These are phyloP conservation scores for Crithidia fasciculata DNA, from an alignment of 208 protist species.

Conservation along the genomic window DNA sequence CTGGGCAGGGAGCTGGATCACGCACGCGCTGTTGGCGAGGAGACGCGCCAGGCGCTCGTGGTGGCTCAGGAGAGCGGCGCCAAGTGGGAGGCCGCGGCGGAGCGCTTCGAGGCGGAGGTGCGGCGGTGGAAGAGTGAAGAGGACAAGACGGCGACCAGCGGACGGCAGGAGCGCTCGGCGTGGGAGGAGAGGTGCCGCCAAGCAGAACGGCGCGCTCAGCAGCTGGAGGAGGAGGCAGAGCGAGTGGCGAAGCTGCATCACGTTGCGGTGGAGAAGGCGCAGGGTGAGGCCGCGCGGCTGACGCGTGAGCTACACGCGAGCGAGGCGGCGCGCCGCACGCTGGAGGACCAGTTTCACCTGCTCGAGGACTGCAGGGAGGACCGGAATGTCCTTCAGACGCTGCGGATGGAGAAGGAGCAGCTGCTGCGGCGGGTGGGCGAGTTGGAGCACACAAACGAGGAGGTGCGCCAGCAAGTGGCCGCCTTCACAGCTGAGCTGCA, in stretches of 20 bases:
- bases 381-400: slow-evolving; percentile 37
- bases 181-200: slow-evolving; percentile 49
- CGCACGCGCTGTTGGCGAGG: slow-evolving; percentile 16
- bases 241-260: slow-evolving; percentile 23
- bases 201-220: slow-evolving; percentile 43
- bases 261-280: slow-evolving; percentile 49
- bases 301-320: slow-evolving; percentile 89
- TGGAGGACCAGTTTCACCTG: slow-evolving; percentile 80
- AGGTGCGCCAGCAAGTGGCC: slow-evolving; percentile 79
- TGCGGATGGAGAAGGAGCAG: slow-evolving; percentile 73
- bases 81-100: slow-evolving; percentile 38
- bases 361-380: slow-evolving; percentile 55
- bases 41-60: slow-evolving; percentile 13
- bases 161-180: slow-evolving; percentile 33
- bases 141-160: slow-evolving; percentile 34
- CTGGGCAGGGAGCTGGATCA: slow-evolving; percentile 26
- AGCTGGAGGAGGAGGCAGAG: slow-evolving; percentile 44
- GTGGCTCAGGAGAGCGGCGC: slow-evolving; percentile 27
- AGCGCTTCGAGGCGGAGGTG: slow-evolving; percentile 43
- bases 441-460: slow-evolving; percentile 80
- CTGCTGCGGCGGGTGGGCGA: slow-evolving; percentile 74
- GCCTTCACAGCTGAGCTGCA: slow-evolving; percentile 89
- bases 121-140: slow-evolving; percentile 61
- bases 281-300: slow-evolving; percentile 64
- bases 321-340: slow-evolving; percentile 73